Percentiles rank a stretch among this genome's conserved stretches.
Conservation (phyloP, 257 asterid species). For the Haberlea rhodopensis region DNA sequence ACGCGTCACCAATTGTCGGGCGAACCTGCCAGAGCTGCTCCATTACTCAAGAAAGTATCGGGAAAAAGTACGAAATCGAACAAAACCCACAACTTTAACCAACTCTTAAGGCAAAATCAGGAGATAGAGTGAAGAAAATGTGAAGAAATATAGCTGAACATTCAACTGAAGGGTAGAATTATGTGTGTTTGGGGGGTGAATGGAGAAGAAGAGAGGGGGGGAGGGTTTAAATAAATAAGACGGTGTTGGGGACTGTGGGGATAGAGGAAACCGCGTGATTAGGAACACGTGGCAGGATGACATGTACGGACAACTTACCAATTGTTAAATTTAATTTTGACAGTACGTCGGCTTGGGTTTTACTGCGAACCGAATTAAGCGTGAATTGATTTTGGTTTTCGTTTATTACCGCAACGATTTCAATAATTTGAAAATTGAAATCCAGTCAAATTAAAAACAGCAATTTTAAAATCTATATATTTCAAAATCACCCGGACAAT, state of each 20-base stretch:
- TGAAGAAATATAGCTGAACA: background rate
- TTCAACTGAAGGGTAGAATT: background rate
- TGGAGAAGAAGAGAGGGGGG: no score
- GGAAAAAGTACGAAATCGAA: conserved; percentile 50
- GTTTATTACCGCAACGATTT: no score
- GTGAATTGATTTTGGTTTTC: conserved; percentile 15
- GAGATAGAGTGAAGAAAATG: background rate
- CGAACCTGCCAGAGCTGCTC: conserved; percentile 63
- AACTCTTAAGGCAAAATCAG: background rate
- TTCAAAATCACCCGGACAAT: no score
- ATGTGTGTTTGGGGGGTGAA: conserved; percentile 7
- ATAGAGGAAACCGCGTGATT: conserved; percentile 58
- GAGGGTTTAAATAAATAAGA: no score
- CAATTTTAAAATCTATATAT: no score
- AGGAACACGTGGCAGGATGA: conserved; percentile 65
- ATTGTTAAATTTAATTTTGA: conserved; percentile 17
- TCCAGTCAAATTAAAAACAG: no score
- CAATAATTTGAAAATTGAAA: no score
- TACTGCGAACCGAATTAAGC: background rate
- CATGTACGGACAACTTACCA: conserved; percentile 51
- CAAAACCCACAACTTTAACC: background rate
- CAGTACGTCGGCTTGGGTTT: background rate
- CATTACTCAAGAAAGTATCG: conserved; percentile 49
- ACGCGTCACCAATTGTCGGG: conserved; percentile 52
- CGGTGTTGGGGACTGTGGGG: conserved; percentile 38